phyloP scores from a whole-genome alignment of 2,329 filamentous ascomycete species.

The Trichothecium sympodiale region DNA sequence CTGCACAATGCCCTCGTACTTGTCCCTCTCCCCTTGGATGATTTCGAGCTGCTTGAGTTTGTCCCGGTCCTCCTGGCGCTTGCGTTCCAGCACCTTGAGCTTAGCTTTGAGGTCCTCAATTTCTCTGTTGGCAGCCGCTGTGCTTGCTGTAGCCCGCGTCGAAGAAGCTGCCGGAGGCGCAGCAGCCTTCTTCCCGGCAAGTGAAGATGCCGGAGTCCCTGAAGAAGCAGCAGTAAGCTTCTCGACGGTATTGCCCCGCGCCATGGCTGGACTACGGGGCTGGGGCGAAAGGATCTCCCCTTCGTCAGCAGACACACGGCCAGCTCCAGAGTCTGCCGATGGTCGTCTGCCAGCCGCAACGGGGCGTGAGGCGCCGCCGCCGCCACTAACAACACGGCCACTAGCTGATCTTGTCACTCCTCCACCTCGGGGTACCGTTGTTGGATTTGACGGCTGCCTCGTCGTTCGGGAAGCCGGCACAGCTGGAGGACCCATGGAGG shows the following conservation, averaged over 20 bases:
- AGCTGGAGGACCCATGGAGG: conserved; percentile 58
- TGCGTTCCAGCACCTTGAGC: conserved; percentile 76
- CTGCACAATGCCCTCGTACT: conserved; percentile 75
- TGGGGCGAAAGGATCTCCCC: conserved; percentile 38
- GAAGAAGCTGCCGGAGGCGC: conserved; percentile 15
- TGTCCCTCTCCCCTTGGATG: conserved; percentile 64
- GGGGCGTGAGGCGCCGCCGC: conserved; percentile 23
- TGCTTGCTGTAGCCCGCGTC: conserved; percentile 31
- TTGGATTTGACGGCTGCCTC: conserved; percentile 32
- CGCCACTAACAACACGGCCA: conserved; percentile 27
- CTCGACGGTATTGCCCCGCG: conserved; percentile 40
- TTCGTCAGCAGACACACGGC: conserved; percentile 37
- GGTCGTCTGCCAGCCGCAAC: conserved; percentile 28
- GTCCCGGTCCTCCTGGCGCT: conserved; percentile 74
- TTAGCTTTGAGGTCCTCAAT: conserved; percentile 86
- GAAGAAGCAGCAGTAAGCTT: conserved; percentile 31
- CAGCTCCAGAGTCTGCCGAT: conserved; percentile 35
- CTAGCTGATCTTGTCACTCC: conserved; percentile 24
- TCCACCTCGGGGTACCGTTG: conserved; percentile 19
- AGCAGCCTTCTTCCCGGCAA: conserved; percentile 15
- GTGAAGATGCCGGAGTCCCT: conserved; percentile 17
- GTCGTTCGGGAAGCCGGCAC: conserved; percentile 30
- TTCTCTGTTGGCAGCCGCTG: conserved; percentile 50
- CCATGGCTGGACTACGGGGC: conserved; percentile 36
- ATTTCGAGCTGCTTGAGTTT: conserved; percentile 70